Percentiles rank a stretch among this genome's conserved stretches.
Conservation (phyloP, 2,329 filamentous ascomycete species). For the Aspergillus puulaauensis region DNA sequence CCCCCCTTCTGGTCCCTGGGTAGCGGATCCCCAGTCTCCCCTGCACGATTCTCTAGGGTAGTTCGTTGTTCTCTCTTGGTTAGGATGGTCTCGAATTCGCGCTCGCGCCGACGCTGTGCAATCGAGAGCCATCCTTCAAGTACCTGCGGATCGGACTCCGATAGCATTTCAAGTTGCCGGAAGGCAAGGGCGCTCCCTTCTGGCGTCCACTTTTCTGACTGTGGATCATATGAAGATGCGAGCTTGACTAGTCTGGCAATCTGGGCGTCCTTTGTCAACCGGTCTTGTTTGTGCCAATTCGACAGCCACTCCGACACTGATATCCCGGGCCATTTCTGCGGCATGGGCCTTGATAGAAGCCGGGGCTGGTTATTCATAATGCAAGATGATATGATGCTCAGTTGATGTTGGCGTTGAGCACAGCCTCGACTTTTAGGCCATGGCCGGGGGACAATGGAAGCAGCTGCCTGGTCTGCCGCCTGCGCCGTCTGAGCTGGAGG, state of each 20-base stretch:
- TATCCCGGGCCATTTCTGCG: not conserved
- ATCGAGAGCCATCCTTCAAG: not conserved
- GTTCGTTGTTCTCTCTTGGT: not conserved
- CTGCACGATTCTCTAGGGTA: not conserved
- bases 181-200: not conserved
- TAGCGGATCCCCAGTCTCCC: not conserved
- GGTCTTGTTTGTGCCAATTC: not conserved
- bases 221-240: not conserved
- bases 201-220: not conserved
- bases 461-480: too few species aligned
- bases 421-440: not conserved
- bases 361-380: not conserved
- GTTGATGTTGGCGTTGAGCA: not conserved
- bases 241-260: not conserved
- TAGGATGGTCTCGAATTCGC: not conserved
- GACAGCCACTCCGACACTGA: not conserved
- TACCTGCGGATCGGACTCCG: not conserved
- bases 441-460: not conserved
- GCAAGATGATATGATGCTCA: not conserved
- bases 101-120: not conserved
- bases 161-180: not conserved
- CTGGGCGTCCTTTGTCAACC: not conserved
- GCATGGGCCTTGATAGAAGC: not conserved
- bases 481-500: not conserved
- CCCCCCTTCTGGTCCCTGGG: not conserved